Base-by-base conservation (phyloP, 2,329 filamentous ascomycete species). In the Chaetomium globosum region DNA sequence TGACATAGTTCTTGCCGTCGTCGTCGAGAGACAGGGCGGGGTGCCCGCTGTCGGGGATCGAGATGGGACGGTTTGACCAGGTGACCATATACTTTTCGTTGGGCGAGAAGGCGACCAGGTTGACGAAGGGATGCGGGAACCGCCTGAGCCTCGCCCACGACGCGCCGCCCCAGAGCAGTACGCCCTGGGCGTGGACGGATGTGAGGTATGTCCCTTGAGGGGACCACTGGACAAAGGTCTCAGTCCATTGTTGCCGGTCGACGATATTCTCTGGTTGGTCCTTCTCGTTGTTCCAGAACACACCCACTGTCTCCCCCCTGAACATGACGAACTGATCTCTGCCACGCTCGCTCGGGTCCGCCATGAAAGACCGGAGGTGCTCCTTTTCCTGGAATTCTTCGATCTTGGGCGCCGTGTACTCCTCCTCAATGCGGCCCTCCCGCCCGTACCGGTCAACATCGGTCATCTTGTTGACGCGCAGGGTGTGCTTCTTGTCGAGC, bases 221-320 rank as follows among this genome's bases (percentile, higher is more conserved):
- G 63, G 95, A 98, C 95, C 95, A 99, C 80, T 97, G 92, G 59
- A 99, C 89, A 76, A 99, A 99, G 46, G 92, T 92, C 80, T 99
- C 95, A 67, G 95, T 99, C 95, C 95, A 99, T 83, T 96, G 91
- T 74, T 90, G 88, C 71, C 95, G 89, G 75, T 98, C 94, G 65
- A 99, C 92, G 46, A 97, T 86, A 69, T 86, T 87, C 78, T 99
- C 95, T 4, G 94, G 93, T 26, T 84, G 79, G 67, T 97, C 93
- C 79, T 90, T 94, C 80, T 96, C 95, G 83, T 96, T 96, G 82
- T 98, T 98, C 94, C 94, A 99, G 84, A 91, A 97, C 6, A 99
- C 90, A 66, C 93, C 93, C 46, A 99, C 95, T 68, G 89, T 90
- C 61, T 99, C 95, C 71, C 89, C 91, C 61, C 92, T 89, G 83